phyloP scores from a whole-genome alignment of 352 stramenopile genomes.

The Phytophthora colocasiae region DNA sequence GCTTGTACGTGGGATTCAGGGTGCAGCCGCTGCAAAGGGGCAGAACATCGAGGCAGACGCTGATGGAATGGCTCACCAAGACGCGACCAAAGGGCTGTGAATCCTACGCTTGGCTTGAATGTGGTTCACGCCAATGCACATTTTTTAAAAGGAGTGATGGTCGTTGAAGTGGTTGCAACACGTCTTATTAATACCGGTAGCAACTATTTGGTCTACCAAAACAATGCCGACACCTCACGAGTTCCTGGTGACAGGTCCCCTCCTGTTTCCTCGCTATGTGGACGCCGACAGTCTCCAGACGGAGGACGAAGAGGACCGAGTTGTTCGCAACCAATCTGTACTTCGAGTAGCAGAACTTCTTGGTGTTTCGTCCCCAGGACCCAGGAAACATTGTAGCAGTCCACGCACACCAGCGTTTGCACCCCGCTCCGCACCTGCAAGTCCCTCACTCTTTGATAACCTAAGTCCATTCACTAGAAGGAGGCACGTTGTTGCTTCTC shows the following conservation, averaged over 20 bases:
- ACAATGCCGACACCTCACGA: constrained; percentile 17
- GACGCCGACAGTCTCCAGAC: constrained; percentile 29
- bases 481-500: constrained; percentile 16
- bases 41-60: constrained; percentile 1
- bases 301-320: constrained; percentile 23
- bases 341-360: constrained; percentile 25
- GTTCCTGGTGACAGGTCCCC: neutral
- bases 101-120: neutral
- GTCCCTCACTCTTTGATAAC: constrained; percentile 1
- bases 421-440: neutral
- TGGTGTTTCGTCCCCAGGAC: neutral
- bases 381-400: constrained; percentile 20
- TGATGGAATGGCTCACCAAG: constrained; percentile 9
- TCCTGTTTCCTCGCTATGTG: constrained; percentile 34
- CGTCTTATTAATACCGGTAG: no score
- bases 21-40: constrained; percentile 17
- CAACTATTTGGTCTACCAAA: neutral
- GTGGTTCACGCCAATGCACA: no score
- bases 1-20: neutral
- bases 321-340: constrained; percentile 18
- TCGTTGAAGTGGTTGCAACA: constrained; percentile 23
- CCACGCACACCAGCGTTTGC: constrained; percentile 16
- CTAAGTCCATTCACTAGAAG: constrained; percentile 19
- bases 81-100: neutral
- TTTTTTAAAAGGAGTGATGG: constrained; percentile 15